These are phyloP conservation scores for Heterobasidion parviporum DNA, from an alignment of 1,284 basidiomycete species.

Conservation along the genomic window DNA sequence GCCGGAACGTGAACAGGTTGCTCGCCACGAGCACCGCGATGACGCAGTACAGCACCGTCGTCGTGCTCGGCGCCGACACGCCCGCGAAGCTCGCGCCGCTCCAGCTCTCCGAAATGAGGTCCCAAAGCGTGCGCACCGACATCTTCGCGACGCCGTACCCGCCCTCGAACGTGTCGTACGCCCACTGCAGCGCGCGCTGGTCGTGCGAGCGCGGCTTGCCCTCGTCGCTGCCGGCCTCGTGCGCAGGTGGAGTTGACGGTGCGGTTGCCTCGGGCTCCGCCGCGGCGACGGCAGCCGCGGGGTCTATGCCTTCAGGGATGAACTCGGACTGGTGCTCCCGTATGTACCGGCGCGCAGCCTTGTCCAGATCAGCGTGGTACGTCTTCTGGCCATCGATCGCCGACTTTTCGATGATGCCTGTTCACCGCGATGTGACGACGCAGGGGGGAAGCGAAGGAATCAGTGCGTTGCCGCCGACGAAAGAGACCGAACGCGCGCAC, in stretches of 20 bases:
- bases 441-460: background rate
- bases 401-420: slow-evolving; percentile 90
- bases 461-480: background rate
- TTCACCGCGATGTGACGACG: background rate
- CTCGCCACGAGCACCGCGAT: slow-evolving; percentile 67
- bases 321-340: slow-evolving; percentile 86
- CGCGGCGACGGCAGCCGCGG: slow-evolving; percentile 30
- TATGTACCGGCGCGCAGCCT: slow-evolving; percentile 83
- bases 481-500: slow-evolving; percentile 33
- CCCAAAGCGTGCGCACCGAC: too few relatives aligned
- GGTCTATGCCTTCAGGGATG: slow-evolving; percentile 72
- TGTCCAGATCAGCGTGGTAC: slow-evolving; percentile 82
- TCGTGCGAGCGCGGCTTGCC: slow-evolving; percentile 46
- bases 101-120: too few relatives aligned
- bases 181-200: slow-evolving; percentile 73
- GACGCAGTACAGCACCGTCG: slow-evolving; percentile 63
- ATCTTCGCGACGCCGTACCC: slow-evolving; percentile 56
- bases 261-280: slow-evolving; percentile 11
- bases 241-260: slow-evolving; percentile 5
- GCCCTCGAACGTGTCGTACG: slow-evolving; percentile 75
- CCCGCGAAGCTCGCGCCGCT: too few relatives aligned
- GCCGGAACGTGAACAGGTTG: slow-evolving; percentile 67
- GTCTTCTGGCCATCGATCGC: slow-evolving; percentile 92
- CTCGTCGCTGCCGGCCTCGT: slow-evolving; percentile 18
- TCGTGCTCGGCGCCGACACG: slow-evolving; percentile 34